Conservation (phyloP, 192 early-diverging fungal species). For the Geranomyces michiganensis region DNA sequence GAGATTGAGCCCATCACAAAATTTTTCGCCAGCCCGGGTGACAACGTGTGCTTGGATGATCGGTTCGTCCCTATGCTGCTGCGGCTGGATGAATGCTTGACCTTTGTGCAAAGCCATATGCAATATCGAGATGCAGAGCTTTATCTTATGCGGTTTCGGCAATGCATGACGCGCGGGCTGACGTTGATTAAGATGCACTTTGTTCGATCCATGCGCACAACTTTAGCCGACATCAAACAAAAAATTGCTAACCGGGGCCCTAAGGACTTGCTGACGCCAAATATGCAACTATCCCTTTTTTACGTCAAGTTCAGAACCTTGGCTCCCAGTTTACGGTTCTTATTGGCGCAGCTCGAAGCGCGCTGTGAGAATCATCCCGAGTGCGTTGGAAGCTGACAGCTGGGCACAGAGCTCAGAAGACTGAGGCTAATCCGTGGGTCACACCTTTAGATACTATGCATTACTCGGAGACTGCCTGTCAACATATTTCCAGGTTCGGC, state of each 20-base stretch:
- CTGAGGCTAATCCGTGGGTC: neutral
- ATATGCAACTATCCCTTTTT: slow-evolving; percentile 56
- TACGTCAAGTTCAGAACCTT: slow-evolving; percentile 82
- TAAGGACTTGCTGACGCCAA: slow-evolving; percentile 38
- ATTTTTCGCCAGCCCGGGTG: slow-evolving; percentile 81
- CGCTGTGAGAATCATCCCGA: slow-evolving; percentile 68
- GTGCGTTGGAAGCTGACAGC: slow-evolving; percentile 43
- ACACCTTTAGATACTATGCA: slow-evolving; percentile 57
- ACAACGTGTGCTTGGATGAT: slow-evolving; percentile 74
- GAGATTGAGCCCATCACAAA: slow-evolving; percentile 80
- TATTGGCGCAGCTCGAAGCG: slow-evolving; percentile 79
- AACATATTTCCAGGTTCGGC: slow-evolving; percentile 75
- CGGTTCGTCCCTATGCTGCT: slow-evolving; percentile 81
- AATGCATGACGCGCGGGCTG: slow-evolving; percentile 93
- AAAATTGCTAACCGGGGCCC: slow-evolving; percentile 48
- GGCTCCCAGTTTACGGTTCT: slow-evolving; percentile 60
- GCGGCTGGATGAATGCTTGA: slow-evolving; percentile 77
- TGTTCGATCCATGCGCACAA: slow-evolving; percentile 67
- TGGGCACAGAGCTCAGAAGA: neutral
- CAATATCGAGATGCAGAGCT: slow-evolving; percentile 86
- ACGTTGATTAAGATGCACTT: slow-evolving; percentile 91
- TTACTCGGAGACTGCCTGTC: slow-evolving; percentile 75
- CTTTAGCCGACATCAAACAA: slow-evolving; percentile 67
- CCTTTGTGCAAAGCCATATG: slow-evolving; percentile 72
- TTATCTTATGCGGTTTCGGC: slow-evolving; percentile 89